Percentiles rank a stretch among this genome's conserved stretches.
phyloP scores from a whole-genome alignment of 1,284 basidiomycete species.

The Leccinum angustisporum region DNA sequence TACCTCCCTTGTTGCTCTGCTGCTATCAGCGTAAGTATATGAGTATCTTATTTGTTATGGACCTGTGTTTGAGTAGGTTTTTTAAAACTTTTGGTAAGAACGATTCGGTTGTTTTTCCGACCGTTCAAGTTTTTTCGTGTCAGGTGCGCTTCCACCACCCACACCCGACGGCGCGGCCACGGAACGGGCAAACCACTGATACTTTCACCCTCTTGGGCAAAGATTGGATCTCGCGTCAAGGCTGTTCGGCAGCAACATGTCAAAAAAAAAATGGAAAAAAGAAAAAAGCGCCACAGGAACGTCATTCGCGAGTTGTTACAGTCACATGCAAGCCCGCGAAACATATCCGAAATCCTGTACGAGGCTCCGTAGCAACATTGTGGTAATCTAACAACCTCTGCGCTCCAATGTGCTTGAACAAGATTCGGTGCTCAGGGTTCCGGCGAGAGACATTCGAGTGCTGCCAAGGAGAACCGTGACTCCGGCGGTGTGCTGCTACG shows the following conservation, averaged over 20 bases:
- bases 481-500: background rate
- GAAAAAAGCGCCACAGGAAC: slow-evolving; percentile 23
- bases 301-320: slow-evolving; percentile 1
- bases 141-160: background rate
- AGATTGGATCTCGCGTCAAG: slow-evolving; percentile 24
- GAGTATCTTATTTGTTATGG: slow-evolving; percentile 33
- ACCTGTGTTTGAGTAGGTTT: slow-evolving; percentile 5
- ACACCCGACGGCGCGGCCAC: background rate
- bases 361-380: slow-evolving; percentile 2
- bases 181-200: background rate
- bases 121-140: background rate
- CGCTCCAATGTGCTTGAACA: background rate
- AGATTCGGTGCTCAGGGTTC: background rate
- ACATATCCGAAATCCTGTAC: background rate
- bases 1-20: slow-evolving; percentile 28
- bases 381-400: background rate
- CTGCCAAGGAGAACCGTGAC: background rate
- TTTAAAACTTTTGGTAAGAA: slow-evolving; percentile 6
- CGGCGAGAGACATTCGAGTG: background rate
- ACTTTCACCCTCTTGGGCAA: background rate
- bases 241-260: slow-evolving; percentile 15
- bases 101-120: background rate
- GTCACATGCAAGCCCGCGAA: background rate
- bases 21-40: slow-evolving; percentile 37
- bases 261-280: slow-evolving; percentile 27